phyloP scores from a whole-genome alignment of 2,329 filamentous ascomycete species.

The Didymella sp. region DNA sequence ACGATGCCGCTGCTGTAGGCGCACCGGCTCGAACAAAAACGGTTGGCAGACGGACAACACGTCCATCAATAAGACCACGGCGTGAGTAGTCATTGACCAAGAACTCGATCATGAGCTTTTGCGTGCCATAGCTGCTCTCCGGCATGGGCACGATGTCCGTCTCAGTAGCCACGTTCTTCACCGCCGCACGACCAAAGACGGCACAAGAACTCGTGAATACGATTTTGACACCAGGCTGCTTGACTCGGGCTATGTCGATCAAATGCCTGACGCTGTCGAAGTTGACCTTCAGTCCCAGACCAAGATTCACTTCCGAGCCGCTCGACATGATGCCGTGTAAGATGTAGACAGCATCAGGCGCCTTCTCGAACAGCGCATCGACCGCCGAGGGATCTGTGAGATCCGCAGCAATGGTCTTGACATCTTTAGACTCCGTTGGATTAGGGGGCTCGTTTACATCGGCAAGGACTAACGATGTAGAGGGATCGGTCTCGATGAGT shows the following conservation, averaged over 20 bases:
- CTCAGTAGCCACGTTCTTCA: conserved; percentile 47
- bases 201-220: conserved; percentile 69
- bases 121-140: conserved; percentile 67
- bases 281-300: conserved; percentile 66
- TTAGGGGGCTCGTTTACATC: conserved; percentile 61
- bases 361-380: conserved; percentile 33
- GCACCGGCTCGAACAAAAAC: conserved; percentile 67
- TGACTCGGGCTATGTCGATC: conserved; percentile 60
- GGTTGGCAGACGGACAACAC: conserved; percentile 66
- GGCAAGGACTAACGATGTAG: conserved; percentile 61
- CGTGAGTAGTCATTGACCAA: conserved; percentile 70
- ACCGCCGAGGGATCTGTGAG: conserved; percentile 51
- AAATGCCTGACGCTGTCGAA: conserved; percentile 65
- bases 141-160: conserved; percentile 64
- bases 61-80: conserved; percentile 64
- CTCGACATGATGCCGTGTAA: conserved; percentile 74
- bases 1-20: conserved; percentile 67
- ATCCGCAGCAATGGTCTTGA: conserved; percentile 60
- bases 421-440: conserved; percentile 59
- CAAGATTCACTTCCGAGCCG: conserved; percentile 67
- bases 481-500: conserved; percentile 57
- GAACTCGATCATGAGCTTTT: conserved; percentile 68
- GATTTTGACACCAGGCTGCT: conserved; percentile 62
- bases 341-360: conserved; percentile 57
- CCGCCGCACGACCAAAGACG: conserved; percentile 67